A percentile compares a stretch with the other conserved stretches of the same genome.
These are phyloP conservation scores for Trametes villosa DNA, from an alignment of 768 basidiomycete genomes.

Conservation along the genomic window DNA sequence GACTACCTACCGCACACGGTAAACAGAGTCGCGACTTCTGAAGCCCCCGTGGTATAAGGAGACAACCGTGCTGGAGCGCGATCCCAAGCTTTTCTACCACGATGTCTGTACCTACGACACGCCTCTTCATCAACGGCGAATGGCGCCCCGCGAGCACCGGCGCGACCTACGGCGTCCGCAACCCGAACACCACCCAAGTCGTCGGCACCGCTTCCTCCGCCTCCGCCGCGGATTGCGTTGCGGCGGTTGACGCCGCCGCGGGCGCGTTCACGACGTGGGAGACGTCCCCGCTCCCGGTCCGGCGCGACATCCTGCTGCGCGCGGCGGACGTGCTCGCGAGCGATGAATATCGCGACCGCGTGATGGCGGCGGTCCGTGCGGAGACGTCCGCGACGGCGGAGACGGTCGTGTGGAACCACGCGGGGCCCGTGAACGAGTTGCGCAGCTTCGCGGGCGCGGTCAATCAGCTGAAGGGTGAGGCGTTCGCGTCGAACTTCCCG, in stretches of 20 bases:
- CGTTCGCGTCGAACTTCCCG: slow-evolving; percentile 46
- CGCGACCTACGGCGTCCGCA: slow-evolving; percentile 51
- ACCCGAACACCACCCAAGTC: slow-evolving; percentile 45
- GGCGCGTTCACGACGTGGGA: slow-evolving; percentile 56
- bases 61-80: no score
- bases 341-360: slow-evolving; percentile 44
- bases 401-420: slow-evolving; percentile 33
- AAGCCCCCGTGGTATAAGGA: not conserved
- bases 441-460: slow-evolving; percentile 34
- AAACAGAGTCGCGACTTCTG: not conserved
- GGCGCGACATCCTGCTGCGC: slow-evolving; percentile 51
- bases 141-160: slow-evolving; percentile 39
- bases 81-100: not conserved
- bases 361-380: slow-evolving; percentile 38
- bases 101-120: slow-evolving; percentile 22
- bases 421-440: slow-evolving; percentile 20
- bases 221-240: slow-evolving; percentile 31
- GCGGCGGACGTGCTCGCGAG: slow-evolving; percentile 51
- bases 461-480: slow-evolving; percentile 48
- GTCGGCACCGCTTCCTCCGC: slow-evolving; percentile 53
- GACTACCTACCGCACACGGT: not conserved
- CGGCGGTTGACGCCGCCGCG: slow-evolving; percentile 49
- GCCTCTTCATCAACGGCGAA: slow-evolving; percentile 48
- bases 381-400: slow-evolving; percentile 45
- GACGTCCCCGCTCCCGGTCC: slow-evolving; percentile 36